Evolutionary conservation across 2,329 filamentous ascomycete species (phyloP), one percentile per base, ranked within the genome.

Genomic region (Colletotrichum euphorbiae): DNA sequence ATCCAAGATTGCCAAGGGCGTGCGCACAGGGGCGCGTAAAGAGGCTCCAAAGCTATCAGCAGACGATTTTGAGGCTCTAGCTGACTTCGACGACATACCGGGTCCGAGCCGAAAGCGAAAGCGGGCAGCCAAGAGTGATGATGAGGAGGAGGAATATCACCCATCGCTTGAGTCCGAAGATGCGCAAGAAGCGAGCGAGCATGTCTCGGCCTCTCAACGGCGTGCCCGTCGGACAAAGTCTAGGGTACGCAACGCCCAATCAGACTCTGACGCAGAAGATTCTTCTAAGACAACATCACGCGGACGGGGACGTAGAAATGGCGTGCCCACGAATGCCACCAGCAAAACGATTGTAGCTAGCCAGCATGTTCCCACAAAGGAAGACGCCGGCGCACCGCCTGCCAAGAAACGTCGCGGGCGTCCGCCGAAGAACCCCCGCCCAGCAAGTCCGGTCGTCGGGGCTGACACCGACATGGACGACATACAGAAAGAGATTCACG

Each of bases 141-240:
- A 69, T 42, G 67, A 69, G 56, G 67, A 69, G 15, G 63, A 67
- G 50, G 67, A 69, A 21, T 69, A 68, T 13, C 63, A 67, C 38
- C 67, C 67, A 15, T 68, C 67, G 8, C 28, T 68, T 31, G 63
- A 66, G 33, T 69, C 66, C 17, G 66, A 69, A 42, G 65, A 68
- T 33, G 33, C 33, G n/a, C 54, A 40, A 46, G 61, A 33, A 13
- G 45, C 52, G 15, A 40, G 17, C 13, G 55, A 66, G 54, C 61
- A 43, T 12, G 21, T 15, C n/a, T 38, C 38, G 12, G 15, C 31
- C n/a, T 21, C 66, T 36, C 46, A 54, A 28, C 66, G 66, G 33
- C 55, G 61, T 38, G 45, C 28, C 13, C 61, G 55, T 33, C 61
- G 55, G 31, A 42, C 46, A 13, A 69, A 33, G 33, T 69, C 66